A percentile compares a stretch with the other conserved stretches of the same genome.
Evolutionary conservation across 331 rosid species (phyloP).

Genomic region (Ulmus americana): DNA sequence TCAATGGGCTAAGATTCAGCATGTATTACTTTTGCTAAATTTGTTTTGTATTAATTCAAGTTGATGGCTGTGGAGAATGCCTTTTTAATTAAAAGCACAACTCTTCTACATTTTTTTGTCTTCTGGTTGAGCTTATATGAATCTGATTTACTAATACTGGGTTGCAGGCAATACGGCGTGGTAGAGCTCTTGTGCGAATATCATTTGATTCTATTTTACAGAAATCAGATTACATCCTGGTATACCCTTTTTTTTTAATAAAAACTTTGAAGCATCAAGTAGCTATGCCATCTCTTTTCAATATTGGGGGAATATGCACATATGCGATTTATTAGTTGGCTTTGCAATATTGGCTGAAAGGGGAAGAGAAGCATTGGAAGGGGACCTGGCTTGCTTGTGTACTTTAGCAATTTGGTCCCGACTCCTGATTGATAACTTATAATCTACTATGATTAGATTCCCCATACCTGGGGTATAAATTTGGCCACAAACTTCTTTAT

Average conservation of each 20-base stretch:
- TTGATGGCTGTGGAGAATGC: not conserved
- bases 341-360: not conserved
- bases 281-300: slow-evolving; percentile 6
- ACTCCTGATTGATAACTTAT: not conserved
- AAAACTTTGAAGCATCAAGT: too few relatives aligned
- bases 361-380: not conserved
- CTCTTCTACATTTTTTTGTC: slow-evolving; percentile 2
- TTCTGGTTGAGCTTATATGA: slow-evolving; percentile 22
- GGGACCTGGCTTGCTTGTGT: slow-evolving; percentile 8
- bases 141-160: slow-evolving; percentile 25
- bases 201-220: slow-evolving; percentile 48
- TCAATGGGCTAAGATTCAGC: slow-evolving; percentile 6
- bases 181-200: slow-evolving; percentile 76
- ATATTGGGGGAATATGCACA: slow-evolving; percentile 6
- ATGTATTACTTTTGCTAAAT: too few relatives aligned
- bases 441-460: not conserved
- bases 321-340: slow-evolving; percentile 10
- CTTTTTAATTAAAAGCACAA: slow-evolving; percentile 7
- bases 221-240: slow-evolving; percentile 83
- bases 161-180: slow-evolving; percentile 70
- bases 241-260: slow-evolving; percentile 20
- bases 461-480: too few relatives aligned
- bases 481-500: too few relatives aligned
- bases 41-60: too few relatives aligned
- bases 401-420: slow-evolving; percentile 3